These are phyloP conservation scores for Solanum phureja DNA, from an alignment of 257 asterid species.

Conservation along the genomic window DNA sequence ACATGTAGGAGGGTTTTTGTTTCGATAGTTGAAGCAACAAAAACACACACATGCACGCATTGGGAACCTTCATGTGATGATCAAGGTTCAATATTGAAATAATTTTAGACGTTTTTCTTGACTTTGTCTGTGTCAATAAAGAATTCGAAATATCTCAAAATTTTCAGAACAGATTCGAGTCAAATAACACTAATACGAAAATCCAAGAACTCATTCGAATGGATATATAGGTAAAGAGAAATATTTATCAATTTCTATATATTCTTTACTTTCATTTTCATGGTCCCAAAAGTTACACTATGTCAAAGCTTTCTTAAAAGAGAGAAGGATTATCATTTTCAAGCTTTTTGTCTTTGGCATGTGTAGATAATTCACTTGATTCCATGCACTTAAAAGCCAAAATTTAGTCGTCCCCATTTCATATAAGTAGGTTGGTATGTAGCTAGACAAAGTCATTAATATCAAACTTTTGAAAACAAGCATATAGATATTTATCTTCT, in stretches of 20 bases:
- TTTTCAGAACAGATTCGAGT: neutral
- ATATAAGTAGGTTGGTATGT: neutral
- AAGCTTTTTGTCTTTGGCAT: neutral
- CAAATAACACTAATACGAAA: neutral
- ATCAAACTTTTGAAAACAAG: neutral
- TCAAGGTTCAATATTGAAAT: neutral
- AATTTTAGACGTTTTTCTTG: too few species aligned
- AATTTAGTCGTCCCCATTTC: neutral
- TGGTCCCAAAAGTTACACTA: neutral
- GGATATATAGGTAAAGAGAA: neutral
- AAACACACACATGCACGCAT: neutral
- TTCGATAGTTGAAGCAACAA: neutral
- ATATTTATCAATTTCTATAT: neutral
- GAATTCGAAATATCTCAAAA: neutral
- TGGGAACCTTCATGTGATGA: neutral
- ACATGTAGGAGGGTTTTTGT: neutral
- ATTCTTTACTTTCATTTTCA: neutral
- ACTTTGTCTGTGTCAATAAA: neutral
- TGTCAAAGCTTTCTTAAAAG: slow-evolving; percentile 1
- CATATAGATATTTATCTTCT: neutral
- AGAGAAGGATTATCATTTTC: neutral
- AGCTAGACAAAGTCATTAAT: neutral
- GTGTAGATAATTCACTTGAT: neutral
- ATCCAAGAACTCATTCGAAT: neutral
- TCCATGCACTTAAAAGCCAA: neutral